These are phyloP conservation scores for Naganishia kalamii DNA, from an alignment of 768 basidiomycete species.

Conservation along the genomic window DNA sequence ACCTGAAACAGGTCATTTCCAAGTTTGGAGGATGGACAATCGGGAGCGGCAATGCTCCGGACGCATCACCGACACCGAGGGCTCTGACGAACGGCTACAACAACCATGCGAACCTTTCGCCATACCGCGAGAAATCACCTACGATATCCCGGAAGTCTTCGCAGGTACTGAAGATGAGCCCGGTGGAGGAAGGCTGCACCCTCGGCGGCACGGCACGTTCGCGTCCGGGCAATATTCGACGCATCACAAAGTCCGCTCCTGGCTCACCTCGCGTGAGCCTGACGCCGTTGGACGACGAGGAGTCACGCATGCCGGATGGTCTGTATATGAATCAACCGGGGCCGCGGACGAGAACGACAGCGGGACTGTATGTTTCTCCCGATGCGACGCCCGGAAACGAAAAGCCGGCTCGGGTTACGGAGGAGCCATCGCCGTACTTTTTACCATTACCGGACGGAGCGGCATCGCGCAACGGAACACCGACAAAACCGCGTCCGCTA, in stretches of 20 bases:
- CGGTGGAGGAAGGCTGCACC: slow-evolving; percentile 1
- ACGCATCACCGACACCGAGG: slow-evolving; percentile 1
- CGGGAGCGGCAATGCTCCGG: background rate
- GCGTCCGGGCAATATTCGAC: slow-evolving; percentile 13
- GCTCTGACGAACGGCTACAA: background rate
- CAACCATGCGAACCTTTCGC: background rate
- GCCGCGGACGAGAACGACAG: slow-evolving; percentile 9
- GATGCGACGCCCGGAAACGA: background rate
- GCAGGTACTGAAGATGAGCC: slow-evolving; percentile 14
- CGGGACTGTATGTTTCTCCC: slow-evolving; percentile 2
- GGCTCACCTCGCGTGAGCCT: slow-evolving; percentile 21
- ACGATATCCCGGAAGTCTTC: slow-evolving; percentile 3
- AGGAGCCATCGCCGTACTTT: slow-evolving; percentile 28
- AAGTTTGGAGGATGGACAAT: slow-evolving; percentile 17
- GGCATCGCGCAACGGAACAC: background rate
- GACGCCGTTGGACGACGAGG: slow-evolving; percentile 1
- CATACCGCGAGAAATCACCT: slow-evolving; percentile 8
- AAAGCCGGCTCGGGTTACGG: background rate
- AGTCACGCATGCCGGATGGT: background rate
- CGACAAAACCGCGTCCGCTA: background rate
- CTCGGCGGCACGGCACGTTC: slow-evolving; percentile 4
- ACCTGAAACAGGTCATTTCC: slow-evolving; percentile 8
- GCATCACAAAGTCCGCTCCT: slow-evolving; percentile 21
- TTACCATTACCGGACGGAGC: slow-evolving; percentile 27
- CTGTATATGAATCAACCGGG: slow-evolving; percentile 15